phyloP scores from a whole-genome alignment of 352 stramenopile genomes.

The Elongisporangium prolatum region DNA sequence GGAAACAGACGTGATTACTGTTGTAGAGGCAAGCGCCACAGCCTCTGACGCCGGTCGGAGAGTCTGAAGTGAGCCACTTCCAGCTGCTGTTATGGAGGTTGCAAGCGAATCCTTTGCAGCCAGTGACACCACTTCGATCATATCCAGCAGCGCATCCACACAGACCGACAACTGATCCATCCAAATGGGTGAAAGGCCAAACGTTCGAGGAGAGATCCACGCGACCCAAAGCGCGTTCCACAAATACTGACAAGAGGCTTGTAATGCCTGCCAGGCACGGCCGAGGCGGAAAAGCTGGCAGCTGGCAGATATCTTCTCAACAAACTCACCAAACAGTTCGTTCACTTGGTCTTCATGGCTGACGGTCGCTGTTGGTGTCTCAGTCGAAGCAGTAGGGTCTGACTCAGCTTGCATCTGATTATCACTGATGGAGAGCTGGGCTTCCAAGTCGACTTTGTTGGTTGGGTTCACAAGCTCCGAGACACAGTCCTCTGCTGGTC shows the following conservation, averaged over 20 bases:
- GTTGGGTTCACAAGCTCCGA: neutral
- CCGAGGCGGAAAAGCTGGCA: conserved; percentile 40
- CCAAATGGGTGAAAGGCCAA: conserved; percentile 7
- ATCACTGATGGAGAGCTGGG: neutral
- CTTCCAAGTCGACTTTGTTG: neutral
- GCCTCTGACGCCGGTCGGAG: neutral
- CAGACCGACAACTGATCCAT: conserved; percentile 25
- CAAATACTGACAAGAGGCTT: conserved; percentile 45
- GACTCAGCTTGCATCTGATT: neutral
- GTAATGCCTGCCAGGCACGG: conserved; percentile 51
- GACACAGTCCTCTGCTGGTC: neutral
- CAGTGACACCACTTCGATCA: conserved; percentile 35
- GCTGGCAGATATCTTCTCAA: conserved; percentile 32
- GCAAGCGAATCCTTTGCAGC: conserved; percentile 16
- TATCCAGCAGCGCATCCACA: conserved; percentile 41
- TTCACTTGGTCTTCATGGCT: conserved; percentile 7
- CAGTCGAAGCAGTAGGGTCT: neutral
- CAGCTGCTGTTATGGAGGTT: neutral
- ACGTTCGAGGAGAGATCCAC: conserved; percentile 44
- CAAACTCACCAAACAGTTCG: conserved; percentile 22
- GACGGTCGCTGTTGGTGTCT: neutral
- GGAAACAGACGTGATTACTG: conserved; percentile 25
- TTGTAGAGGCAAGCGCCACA: conserved; percentile 27
- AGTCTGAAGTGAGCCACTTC: neutral
- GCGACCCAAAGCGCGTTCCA: conserved; percentile 48